A percentile compares a stretch with the other conserved stretches of the same genome.
These are phyloP conservation scores for Calonectria pteridis DNA, from an alignment of 2,329 filamentous ascomycete species.

Conservation along the genomic window DNA sequence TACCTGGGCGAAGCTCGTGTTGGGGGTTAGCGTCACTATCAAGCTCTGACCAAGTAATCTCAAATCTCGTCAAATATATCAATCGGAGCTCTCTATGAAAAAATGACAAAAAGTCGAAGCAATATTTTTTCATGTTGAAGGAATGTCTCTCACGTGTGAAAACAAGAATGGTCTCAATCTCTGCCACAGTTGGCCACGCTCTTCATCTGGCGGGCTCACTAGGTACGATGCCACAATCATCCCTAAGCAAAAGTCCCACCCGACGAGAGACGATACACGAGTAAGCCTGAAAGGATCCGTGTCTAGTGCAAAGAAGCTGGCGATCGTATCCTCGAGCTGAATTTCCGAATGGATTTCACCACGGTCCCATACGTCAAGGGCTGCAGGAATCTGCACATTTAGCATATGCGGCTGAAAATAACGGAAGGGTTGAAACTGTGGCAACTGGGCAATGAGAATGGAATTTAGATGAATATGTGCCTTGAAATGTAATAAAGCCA, in stretches of 20 bases:
- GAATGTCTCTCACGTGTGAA: background rate
- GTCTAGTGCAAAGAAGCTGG: background rate
- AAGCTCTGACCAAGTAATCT: too few relatives aligned
- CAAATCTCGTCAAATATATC: too few relatives aligned
- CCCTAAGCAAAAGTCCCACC: background rate
- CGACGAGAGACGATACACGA: background rate
- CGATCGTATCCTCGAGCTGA: background rate
- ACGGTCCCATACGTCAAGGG: background rate
- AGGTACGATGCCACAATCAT: background rate
- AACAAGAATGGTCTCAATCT: background rate
- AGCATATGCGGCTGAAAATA: background rate
- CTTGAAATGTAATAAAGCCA: background rate
- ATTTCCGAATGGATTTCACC: background rate
- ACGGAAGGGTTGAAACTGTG: background rate
- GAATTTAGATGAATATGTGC: background rate
- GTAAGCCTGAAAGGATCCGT: background rate
- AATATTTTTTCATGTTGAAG: too few relatives aligned
- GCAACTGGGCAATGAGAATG: background rate
- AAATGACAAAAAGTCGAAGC: too few relatives aligned
- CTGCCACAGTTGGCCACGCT: background rate
- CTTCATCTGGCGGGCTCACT: background rate
- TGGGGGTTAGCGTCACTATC: too few relatives aligned
- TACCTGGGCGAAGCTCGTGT: too few relatives aligned
- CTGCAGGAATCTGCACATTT: background rate
- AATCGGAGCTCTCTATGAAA: too few relatives aligned